Percentiles rank a stretch among this genome's conserved stretches.
phyloP scores from a whole-genome alignment of 495 filamentous ascomycete species.

The Aspergillus coremiiformis region DNA sequence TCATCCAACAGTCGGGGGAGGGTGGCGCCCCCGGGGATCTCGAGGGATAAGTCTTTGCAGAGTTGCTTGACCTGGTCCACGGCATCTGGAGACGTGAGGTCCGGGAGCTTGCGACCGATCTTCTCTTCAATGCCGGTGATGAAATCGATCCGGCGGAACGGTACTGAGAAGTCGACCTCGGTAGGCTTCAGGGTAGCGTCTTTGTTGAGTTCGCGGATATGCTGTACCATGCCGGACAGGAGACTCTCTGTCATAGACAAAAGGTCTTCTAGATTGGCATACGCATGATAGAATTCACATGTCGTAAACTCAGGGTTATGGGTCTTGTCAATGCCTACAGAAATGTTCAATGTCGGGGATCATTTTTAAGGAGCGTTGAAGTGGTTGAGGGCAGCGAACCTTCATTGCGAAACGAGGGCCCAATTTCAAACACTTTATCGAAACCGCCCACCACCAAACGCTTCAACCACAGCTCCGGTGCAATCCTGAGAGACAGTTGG shows the following conservation, averaged over 20 bases:
- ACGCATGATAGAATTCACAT: conserved; percentile 92
- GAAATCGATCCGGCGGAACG: conserved; percentile 68
- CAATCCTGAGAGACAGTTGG: conserved; percentile 69
- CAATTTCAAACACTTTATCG: conserved; percentile 85
- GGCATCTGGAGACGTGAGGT: conserved; percentile 52
- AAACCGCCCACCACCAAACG: conserved; percentile 86
- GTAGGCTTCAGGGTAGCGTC: conserved; percentile 43
- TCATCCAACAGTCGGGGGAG: conserved; percentile 80
- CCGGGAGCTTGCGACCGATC: conserved; percentile 58
- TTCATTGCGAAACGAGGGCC: conserved; percentile 90
- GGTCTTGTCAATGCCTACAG: conserved; percentile 65
- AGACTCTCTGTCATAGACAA: conserved; percentile 66
- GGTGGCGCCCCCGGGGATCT: conserved; percentile 46
- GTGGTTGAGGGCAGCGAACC: conserved; percentile 34
- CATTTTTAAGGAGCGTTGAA: background rate
- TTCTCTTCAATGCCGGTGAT: conserved; percentile 65
- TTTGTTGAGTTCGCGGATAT: conserved; percentile 44
- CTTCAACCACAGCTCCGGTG: conserved; percentile 94
- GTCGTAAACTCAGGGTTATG: conserved; percentile 97
- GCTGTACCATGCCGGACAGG: conserved; percentile 49
- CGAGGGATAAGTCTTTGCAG: conserved; percentile 48
- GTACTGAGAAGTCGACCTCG: conserved; percentile 49
- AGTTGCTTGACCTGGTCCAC: conserved; percentile 46
- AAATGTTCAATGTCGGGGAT: background rate
- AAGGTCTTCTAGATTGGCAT: conserved; percentile 68